phyloP scores from a whole-genome alignment of 768 basidiomycete species.

The Boletus reticulatus region DNA sequence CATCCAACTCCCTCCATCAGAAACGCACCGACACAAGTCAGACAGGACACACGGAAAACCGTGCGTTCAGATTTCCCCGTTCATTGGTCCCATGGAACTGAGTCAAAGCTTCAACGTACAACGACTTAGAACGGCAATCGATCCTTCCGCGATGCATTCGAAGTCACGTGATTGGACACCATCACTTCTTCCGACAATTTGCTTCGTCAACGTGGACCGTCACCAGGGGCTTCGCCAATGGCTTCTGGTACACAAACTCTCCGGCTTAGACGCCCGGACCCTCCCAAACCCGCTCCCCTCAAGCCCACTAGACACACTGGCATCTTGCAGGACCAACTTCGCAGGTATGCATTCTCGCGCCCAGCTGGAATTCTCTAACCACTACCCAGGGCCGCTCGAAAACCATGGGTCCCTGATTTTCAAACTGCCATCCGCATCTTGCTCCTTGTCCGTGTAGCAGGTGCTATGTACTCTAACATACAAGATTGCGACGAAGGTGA shows the following conservation, averaged over 20 bases:
- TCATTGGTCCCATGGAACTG: background rate
- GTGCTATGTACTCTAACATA: slow-evolving; percentile 94
- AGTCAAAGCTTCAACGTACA: background rate
- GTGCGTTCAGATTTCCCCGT: background rate
- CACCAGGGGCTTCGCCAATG: slow-evolving; percentile 23
- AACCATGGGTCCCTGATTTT: slow-evolving; percentile 85
- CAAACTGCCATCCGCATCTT: slow-evolving; percentile 82
- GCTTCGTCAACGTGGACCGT: background rate
- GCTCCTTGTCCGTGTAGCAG: slow-evolving; percentile 73
- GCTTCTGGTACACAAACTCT: slow-evolving; percentile 48
- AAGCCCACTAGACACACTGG: slow-evolving; percentile 53
- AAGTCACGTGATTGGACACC: slow-evolving; percentile 13
- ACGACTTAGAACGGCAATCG: background rate
- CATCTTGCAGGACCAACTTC: slow-evolving; percentile 77
- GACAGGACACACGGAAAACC: background rate
- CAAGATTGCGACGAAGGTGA: slow-evolving; percentile 96
- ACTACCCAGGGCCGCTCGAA: slow-evolving; percentile 53
- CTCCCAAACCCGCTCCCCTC: slow-evolving; percentile 22
- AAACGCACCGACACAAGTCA: background rate
- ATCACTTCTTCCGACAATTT: background rate
- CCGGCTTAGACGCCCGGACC: slow-evolving; percentile 48
- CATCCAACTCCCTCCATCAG: slow-evolving; percentile 10
- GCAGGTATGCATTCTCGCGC: slow-evolving; percentile 46
- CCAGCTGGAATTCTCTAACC: slow-evolving; percentile 8
- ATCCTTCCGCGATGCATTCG: background rate